A percentile compares a stretch with the other conserved stretches of the same genome.
Conservation (phyloP, 441 rosid genomes). For the Erysimum cheiri region DNA sequence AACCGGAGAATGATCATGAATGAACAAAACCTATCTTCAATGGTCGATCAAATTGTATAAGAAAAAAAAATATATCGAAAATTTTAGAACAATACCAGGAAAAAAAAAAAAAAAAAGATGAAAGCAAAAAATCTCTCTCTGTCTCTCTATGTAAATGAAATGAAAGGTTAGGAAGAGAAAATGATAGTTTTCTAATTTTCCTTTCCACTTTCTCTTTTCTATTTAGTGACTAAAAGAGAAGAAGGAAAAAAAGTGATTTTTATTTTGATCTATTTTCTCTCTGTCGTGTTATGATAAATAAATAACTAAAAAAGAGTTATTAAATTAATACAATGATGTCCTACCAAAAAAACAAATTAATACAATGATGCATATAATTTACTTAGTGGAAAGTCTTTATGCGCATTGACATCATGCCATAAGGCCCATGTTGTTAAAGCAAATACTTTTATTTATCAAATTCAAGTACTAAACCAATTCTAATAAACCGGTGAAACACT, state of each 20-base stretch:
- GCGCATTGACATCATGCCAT: conserved; percentile 29
- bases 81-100: conserved; percentile 24
- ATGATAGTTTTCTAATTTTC: conserved; percentile 32
- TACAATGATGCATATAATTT: neutral
- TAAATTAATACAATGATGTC: conserved; percentile 22
- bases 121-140: too few relatives aligned
- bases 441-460: neutral
- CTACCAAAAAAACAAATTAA: too few relatives aligned
- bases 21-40: conserved; percentile 55
- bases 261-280: conserved; percentile 10
- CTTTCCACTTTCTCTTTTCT: conserved; percentile 31
- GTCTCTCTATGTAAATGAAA: conserved; percentile 36
- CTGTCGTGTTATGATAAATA: conserved; percentile 31
- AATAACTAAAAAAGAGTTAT: conserved; percentile 13
- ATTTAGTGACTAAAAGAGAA: conserved; percentile 28
- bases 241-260: conserved; percentile 23
- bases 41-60: conserved; percentile 41
- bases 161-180: conserved; percentile 36
- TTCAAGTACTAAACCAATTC: neutral
- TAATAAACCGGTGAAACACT: neutral
- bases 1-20: conserved; percentile 42
- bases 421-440: neutral
- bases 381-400: conserved; percentile 28
- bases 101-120: conserved; percentile 24
- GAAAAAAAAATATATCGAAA: neutral